Evolutionary conservation across 2,329 filamentous ascomycete genomes (phyloP).

Genomic region (Colletotrichum scovillei): DNA sequence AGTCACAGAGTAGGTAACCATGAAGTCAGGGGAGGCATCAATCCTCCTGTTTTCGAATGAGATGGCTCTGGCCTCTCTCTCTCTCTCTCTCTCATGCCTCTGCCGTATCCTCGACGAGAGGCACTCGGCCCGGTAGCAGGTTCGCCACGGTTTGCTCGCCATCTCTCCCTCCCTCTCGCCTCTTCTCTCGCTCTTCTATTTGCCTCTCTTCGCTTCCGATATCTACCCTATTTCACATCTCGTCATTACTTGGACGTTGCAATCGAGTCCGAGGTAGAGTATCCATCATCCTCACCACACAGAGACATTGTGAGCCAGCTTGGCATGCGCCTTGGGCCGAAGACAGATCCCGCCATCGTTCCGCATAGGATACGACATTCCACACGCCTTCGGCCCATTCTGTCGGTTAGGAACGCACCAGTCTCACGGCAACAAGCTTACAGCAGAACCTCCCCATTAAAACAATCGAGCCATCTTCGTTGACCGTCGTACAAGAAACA

Average conservation of each 20-base stretch:
- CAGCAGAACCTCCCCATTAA: background rate
- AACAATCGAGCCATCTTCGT: background rate
- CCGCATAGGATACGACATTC: slow-evolving; percentile 28
- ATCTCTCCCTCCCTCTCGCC: background rate
- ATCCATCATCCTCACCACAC: background rate
- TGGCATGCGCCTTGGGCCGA: slow-evolving; percentile 19
- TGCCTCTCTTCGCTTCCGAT: background rate
- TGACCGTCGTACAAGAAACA: background rate
- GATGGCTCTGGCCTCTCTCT: background rate
- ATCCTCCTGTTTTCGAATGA: slow-evolving; percentile 4
- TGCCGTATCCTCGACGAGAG: background rate
- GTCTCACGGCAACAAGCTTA: slow-evolving; percentile 29
- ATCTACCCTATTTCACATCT: slow-evolving; percentile 2
- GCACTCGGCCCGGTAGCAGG: slow-evolving; percentile 10
- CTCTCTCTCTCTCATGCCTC: background rate
- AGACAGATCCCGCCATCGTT: slow-evolving; percentile 7
- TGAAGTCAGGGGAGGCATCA: slow-evolving; percentile 2
- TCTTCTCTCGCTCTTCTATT: background rate
- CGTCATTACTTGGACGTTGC: background rate
- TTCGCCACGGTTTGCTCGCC: slow-evolving; percentile 11
- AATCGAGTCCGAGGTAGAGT: background rate
- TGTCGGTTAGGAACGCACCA: slow-evolving; percentile 22
- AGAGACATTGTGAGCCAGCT: slow-evolving; percentile 4
- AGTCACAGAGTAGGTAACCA: slow-evolving; percentile 2
- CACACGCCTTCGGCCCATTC: slow-evolving; percentile 20